Base-by-base conservation (phyloP, 177 flowering plant genomes). In the Vitis hybrid region DNA sequence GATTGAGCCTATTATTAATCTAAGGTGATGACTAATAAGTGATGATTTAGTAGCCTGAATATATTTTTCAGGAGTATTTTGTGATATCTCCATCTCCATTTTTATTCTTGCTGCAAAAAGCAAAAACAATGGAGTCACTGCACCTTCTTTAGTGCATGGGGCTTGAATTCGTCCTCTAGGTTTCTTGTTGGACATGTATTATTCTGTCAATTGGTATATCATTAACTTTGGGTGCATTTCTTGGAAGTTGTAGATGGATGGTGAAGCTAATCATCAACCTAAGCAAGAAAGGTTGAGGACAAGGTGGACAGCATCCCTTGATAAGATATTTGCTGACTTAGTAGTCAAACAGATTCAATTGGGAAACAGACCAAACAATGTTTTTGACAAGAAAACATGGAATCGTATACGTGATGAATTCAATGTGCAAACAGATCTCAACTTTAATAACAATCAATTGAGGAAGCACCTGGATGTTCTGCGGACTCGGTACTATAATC, bases 381-480 rank as follows among this genome's bases (percentile, higher is more conserved):
- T 81, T 15, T 87, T 89, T 70, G 88, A 83, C 81, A 86, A 86
- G 85, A 84, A 82, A 66, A 80, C 90, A 11, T 89, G 93, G 90
- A 84, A 81, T 69, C 68, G 75, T 19, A 85, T 87, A 15, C 84
- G 89, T 5, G 89, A 87, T 18, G 85, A 80, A 61, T 86, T 89
- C 65, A 86, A 86, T 60, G 68, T 50, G 75, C 84, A 77, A 74
- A 85, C 91, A 24, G 83, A 74, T 66, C 82, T 85, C 63, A 83
- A 79, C 61, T 89, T 89, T 75, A 84, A 87, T 52, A 87, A 83
- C 79, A 86, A 87, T 63, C 89, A 89, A 71, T 70, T 89, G 80
- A 87, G 87, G 77, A 89, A 89, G 72, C 91, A 89, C 67, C 78
- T 87, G 27, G 89, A 84, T 74, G 91, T 89, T 71, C 78, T 89